These are phyloP conservation scores for Prunella vulgaris DNA, from an alignment of 257 asterid genomes.

Conservation along the genomic window DNA sequence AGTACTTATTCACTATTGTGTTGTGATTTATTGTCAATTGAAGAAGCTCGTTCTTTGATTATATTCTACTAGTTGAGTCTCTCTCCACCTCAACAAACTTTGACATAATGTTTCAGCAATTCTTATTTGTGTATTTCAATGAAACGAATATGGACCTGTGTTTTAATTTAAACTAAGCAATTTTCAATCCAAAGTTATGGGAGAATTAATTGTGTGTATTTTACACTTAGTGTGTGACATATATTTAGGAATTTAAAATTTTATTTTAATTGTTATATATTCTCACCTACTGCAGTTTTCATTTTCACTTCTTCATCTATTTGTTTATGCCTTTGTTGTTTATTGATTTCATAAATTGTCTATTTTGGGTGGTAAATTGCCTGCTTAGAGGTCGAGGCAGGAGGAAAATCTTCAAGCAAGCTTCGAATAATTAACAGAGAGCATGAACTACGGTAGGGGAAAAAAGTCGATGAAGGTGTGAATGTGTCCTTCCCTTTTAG, in stretches of 20 bases:
- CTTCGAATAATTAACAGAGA: slow-evolving; percentile 67
- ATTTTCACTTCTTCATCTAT: neutral
- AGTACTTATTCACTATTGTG: no score
- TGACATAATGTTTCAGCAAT: neutral
- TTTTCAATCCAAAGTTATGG: neutral
- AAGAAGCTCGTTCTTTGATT: neutral
- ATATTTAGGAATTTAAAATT: no score
- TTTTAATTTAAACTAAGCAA: neutral
- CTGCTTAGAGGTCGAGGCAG: slow-evolving; percentile 57
- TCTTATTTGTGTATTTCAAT: neutral
- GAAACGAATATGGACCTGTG: neutral
- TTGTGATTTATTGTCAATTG: no score
- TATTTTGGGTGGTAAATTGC: slow-evolving; percentile 29
- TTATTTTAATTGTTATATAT: no score
- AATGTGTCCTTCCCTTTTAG: no score
- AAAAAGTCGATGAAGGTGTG: no score
- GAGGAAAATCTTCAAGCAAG: slow-evolving; percentile 55
- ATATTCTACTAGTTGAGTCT: neutral
- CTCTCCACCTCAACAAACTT: neutral
- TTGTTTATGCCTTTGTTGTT: neutral
- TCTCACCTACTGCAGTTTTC: no score
- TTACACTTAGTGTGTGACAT: no score
- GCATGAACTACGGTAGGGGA: slow-evolving; percentile 62
- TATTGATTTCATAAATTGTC: neutral
- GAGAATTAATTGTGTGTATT: no score